Percentiles rank a stretch among this genome's conserved stretches.
phyloP scores from a whole-genome alignment of 73 alveolate species.

The Tetrahymena elliotti region DNA sequence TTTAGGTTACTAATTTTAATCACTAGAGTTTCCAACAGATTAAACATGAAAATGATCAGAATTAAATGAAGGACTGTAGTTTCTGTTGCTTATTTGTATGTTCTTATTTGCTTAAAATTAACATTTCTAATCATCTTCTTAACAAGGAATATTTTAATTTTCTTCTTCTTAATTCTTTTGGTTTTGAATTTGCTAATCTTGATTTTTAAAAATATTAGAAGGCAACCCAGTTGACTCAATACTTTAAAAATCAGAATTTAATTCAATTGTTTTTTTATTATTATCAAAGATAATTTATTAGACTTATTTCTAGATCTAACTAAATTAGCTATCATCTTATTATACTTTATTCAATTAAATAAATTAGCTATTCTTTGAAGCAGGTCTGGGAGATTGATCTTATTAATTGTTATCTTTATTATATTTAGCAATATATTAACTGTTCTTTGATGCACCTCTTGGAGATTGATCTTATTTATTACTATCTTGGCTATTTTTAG shows the following conservation, averaged over 20 bases:
- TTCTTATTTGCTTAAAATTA: neutral
- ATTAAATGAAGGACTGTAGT: neutral
- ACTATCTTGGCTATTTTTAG: neutral
- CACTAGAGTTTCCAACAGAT: neutral
- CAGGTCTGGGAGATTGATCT: too few relatives aligned
- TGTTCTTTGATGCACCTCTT: neutral
- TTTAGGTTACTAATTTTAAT: neutral
- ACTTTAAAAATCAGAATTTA: too few relatives aligned
- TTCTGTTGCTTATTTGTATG: neutral
- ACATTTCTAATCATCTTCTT: neutral
- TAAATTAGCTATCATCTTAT: neutral
- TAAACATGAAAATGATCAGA: neutral
- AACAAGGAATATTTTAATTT: neutral
- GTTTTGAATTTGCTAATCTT: neutral
- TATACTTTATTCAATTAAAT: neutral
- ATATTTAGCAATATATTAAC: too few relatives aligned
- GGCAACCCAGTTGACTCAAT: neutral
- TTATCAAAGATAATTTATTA: neutral
- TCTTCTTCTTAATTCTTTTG: neutral
- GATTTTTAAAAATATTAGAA: neutral
- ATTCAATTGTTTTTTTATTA: neutral
- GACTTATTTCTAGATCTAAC: neutral
- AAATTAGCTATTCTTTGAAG: neutral
- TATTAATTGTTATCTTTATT: too few relatives aligned
- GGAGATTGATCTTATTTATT: too few relatives aligned